Percentiles rank a stretch among this genome's conserved stretches.
Evolutionary conservation across 257 asterid species (phyloP).

Genomic region (Striga asiatica): DNA sequence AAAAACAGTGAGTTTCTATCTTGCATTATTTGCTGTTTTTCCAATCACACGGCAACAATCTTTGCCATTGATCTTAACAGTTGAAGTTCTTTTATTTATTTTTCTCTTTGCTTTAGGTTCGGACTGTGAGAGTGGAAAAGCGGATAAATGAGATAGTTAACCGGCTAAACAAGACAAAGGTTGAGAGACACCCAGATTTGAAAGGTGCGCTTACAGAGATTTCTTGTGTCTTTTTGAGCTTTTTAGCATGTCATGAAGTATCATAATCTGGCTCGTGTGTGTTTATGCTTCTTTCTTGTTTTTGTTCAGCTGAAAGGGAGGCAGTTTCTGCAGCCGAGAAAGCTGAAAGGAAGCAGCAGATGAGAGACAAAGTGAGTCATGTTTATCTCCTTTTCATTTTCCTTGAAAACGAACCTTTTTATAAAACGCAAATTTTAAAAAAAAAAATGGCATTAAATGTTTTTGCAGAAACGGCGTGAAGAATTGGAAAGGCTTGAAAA

Average conservation of each 20-base stretch:
- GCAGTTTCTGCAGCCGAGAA: conserved; percentile 85
- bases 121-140: conserved; percentile 86
- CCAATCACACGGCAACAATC: neutral
- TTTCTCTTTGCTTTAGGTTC: conserved; percentile 43
- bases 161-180: conserved; percentile 90
- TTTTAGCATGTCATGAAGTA: conserved; percentile 1
- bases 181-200: conserved; percentile 84
- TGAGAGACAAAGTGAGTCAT: conserved; percentile 75
- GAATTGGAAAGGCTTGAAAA: conserved; percentile 78
- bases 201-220: conserved; percentile 44
- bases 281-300: no score
- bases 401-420: neutral
- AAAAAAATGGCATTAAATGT: no score
- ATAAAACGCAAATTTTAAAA: no score
- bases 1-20: conserved; percentile 77
- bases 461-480: conserved; percentile 69
- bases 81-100: neutral
- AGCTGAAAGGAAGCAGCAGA: conserved; percentile 76
- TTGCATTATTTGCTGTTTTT: no score
- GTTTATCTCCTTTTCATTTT: neutral
- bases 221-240: neutral
- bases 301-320: conserved; percentile 75
- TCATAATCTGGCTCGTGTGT: neutral
- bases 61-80: conserved; percentile 4
- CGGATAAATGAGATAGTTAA: conserved; percentile 83